Percentiles rank a stretch among this genome's conserved stretches.
phyloP scores from a whole-genome alignment of 2,329 filamentous ascomycete species.

The Sarocladium kiliense region DNA sequence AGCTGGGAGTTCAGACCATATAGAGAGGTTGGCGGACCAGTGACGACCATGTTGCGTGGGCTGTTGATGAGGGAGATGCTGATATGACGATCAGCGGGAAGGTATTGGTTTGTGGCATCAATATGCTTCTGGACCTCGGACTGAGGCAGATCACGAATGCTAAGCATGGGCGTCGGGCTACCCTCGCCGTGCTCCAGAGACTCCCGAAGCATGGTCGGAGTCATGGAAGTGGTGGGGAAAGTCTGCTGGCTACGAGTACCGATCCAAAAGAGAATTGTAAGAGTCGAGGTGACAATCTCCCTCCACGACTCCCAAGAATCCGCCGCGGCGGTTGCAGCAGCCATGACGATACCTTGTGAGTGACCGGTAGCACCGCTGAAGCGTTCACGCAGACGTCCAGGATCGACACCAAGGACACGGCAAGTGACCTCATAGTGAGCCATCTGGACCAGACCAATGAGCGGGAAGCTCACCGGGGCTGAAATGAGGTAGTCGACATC shows the following conservation, averaged over 20 bases:
- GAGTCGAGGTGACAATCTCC: constrained; percentile 69
- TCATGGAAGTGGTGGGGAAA: constrained; percentile 90
- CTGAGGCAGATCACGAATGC: constrained; percentile 86
- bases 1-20: constrained; percentile 94
- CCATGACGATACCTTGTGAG: constrained; percentile 93
- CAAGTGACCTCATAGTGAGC: constrained; percentile 95
- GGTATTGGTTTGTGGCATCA: constrained; percentile 92
- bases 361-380: constrained; percentile 90
- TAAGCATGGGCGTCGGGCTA: constrained; percentile 94
- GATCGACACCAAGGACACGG: constrained; percentile 83
- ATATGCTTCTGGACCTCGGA: constrained; percentile 93
- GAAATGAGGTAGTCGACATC: constrained; percentile 93
- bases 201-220: constrained; percentile 85
- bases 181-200: constrained; percentile 93
- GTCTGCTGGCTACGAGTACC: constrained; percentile 95
- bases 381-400: constrained; percentile 79
- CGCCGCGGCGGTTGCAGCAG: constrained; percentile 83
- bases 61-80: constrained; percentile 95
- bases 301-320: constrained; percentile 92
- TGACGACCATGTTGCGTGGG: constrained; percentile 93
- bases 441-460: constrained; percentile 94
- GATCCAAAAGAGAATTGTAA: constrained; percentile 98
- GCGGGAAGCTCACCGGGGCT: constrained; percentile 88
- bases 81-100: constrained; percentile 89
- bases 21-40: constrained; percentile 89